Evolutionary conservation across 2,329 filamentous ascomycete species (phyloP).

Genomic region (Blumeria graminis): DNA sequence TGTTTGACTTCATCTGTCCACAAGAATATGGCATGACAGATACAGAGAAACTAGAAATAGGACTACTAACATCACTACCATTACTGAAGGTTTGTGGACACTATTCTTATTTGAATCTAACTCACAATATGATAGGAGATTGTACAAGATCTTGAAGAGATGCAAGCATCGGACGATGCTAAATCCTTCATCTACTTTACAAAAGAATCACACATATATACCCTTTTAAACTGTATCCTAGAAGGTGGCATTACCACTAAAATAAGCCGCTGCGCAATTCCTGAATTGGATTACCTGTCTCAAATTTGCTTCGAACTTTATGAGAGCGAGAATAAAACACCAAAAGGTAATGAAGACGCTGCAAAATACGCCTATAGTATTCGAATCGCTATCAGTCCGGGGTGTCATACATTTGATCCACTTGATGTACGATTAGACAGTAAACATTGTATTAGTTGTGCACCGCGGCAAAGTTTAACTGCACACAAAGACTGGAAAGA

Average conservation of each 20-base stretch:
- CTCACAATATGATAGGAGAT: conserved; percentile 40
- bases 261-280: conserved; percentile 83
- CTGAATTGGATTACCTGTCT: conserved; percentile 87
- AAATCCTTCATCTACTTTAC: conserved; percentile 99
- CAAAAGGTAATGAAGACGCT: conserved; percentile 11
- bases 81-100: conserved; percentile 31
- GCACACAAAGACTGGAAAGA: conserved; percentile 87
- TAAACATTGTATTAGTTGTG: conserved; percentile 86
- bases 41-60: conserved; percentile 94
- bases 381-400: conserved; percentile 82
- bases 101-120: conserved; percentile 1
- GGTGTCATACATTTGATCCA: conserved; percentile 89
- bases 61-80: conserved; percentile 75
- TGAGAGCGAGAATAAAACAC: conserved; percentile 51
- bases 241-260: conserved; percentile 94
- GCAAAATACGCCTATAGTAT: conserved; percentile 68
- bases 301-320: conserved; percentile 98
- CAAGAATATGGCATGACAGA: conserved; percentile 96
- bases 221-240: conserved; percentile 86
- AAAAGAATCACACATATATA: conserved; percentile 98
- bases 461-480: conserved; percentile 71
- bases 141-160: conserved; percentile 86
- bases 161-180: conserved; percentile 80
- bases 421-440: conserved; percentile 90
- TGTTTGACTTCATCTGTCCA: conserved; percentile 96